Base-by-base conservation (phyloP, 2,329 filamentous ascomycete genomes). In the Alternaria arborescens region DNA sequence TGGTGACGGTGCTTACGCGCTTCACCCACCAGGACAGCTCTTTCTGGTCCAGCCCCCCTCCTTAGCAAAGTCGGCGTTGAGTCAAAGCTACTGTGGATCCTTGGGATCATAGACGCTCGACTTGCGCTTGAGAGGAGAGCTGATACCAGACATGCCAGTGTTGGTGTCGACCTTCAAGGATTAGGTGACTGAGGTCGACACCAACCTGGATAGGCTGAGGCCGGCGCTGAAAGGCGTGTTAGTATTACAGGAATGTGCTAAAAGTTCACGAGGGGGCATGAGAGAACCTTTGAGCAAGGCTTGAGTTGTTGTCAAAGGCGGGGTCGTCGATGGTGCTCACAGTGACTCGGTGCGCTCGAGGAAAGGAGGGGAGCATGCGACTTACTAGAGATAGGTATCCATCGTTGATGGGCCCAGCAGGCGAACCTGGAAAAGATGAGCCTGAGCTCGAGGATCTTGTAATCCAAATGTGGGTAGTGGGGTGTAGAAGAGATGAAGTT, bases 21-120 rank as follows among this genome's bases (percentile, higher is more conserved):
- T 74, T 73, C 72, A 77, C 72, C 58, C 66, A 56, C 12, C 70
- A 58, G 44, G 64, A 63, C 5, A 74, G 52, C 62, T 76, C 70
- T 26, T 64, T 58, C 32, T 75, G 71, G 8, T 24, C 20, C 40
- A 22, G 40, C 11, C 10, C 40, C 40, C 40, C 18, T 22, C 10
- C 40, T 42, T 22, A 18, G 40, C 40, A 7, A 18, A 42, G 40
- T 22, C 40, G 20, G 40, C 18, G 11, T 22, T 14, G 61, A 58
- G n/a, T 71, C 70, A 22, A 48, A n/a, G 24, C 71, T 72, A 41
- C 68, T 68, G 28, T 57, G 65, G 36, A 64, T 36, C 34, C 34
- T 38, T 44, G 24, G 59, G 61, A 51, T 61, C 55, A 34, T 60
- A 53, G 12, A 11, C 10, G 18, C 40, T 18, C 20, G 11, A 22